phyloP scores from a whole-genome alignment of 805 yeast species.

The Blastobotrys mokoenaii region DNA sequence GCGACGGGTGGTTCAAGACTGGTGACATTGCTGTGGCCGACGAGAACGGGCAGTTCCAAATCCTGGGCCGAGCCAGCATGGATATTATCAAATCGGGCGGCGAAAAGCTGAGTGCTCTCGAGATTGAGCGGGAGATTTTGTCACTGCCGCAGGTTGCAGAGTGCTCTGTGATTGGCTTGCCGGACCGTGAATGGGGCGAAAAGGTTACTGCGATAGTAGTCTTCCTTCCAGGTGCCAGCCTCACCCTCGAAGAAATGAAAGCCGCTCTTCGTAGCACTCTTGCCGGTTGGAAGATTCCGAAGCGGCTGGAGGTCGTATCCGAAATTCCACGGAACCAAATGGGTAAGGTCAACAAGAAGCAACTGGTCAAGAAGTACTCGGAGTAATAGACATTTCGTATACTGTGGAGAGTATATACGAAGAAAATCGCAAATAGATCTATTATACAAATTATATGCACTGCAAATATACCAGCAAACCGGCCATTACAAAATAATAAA shows the following conservation, averaged over 20 bases:
- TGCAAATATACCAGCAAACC: too few relatives aligned
- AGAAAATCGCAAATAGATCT: too few relatives aligned
- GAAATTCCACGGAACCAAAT: slow-evolving; percentile 28
- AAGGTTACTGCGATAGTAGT: slow-evolving; percentile 24
- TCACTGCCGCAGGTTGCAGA: slow-evolving; percentile 23
- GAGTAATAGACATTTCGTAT: background rate
- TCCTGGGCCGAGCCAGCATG: slow-evolving; percentile 33
- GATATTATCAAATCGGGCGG: slow-evolving; percentile 31
- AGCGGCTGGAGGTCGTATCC: slow-evolving; percentile 22
- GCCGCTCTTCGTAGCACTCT: slow-evolving; percentile 18
- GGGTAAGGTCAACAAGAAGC: slow-evolving; percentile 31
- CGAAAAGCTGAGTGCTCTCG: slow-evolving; percentile 28
- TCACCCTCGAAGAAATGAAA: slow-evolving; percentile 18
- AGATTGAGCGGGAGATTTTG: slow-evolving; percentile 28
- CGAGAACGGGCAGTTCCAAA: slow-evolving; percentile 37
- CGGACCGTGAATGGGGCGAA: slow-evolving; percentile 28
- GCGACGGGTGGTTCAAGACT: slow-evolving; percentile 46
- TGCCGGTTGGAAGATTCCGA: slow-evolving; percentile 28
- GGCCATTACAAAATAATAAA: too few relatives aligned
- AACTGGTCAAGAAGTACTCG: slow-evolving; percentile 14
- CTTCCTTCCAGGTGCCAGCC: slow-evolving; percentile 15
- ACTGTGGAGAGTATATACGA: too few relatives aligned
- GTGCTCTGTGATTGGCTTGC: slow-evolving; percentile 28
- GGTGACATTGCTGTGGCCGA: slow-evolving; percentile 49
- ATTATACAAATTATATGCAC: too few relatives aligned